Conservation (phyloP, 2,329 filamentous ascomycete genomes). For the Talaromyces sp. region DNA sequence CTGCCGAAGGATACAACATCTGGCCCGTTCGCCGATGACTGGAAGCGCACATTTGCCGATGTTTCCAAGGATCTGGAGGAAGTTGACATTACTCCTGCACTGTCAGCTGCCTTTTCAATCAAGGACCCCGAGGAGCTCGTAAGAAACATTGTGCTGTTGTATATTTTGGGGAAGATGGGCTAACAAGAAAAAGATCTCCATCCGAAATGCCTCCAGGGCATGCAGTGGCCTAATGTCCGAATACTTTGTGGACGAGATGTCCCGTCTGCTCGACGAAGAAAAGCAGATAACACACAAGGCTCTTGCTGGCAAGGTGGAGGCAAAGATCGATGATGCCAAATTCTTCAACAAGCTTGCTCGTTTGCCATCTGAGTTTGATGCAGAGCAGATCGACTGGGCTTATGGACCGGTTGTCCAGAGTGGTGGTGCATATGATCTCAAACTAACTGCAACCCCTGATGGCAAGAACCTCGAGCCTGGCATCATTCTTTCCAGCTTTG, state of each 20-base stretch:
- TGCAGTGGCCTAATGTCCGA: constrained; percentile 93
- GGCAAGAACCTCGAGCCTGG: constrained; percentile 84
- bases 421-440: constrained; percentile 91
- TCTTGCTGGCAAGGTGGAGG: constrained; percentile 82
- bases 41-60: constrained; percentile 80
- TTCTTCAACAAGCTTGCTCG: constrained; percentile 88
- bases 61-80: constrained; percentile 85
- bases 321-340: constrained; percentile 88
- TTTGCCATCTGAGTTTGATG: constrained; percentile 83
- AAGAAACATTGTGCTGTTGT: constrained; percentile 28
- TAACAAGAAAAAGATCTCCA: constrained; percentile 64
- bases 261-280: constrained; percentile 89
- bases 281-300: constrained; percentile 93
- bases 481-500: constrained; percentile 89
- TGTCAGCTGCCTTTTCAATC: constrained; percentile 85
- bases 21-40: constrained; percentile 93
- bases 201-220: constrained; percentile 91
- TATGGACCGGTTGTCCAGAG: constrained; percentile 90
- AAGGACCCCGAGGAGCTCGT: constrained; percentile 93
- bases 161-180: not conserved
- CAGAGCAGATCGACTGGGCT: constrained; percentile 89
- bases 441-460: constrained; percentile 76
- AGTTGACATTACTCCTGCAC: constrained; percentile 78
- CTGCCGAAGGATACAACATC: constrained; percentile 80
- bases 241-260: constrained; percentile 98